These are phyloP conservation scores for Kingdonia uniflora DNA, from an alignment of 164 flowering plant genomes.

Conservation along the genomic window DNA sequence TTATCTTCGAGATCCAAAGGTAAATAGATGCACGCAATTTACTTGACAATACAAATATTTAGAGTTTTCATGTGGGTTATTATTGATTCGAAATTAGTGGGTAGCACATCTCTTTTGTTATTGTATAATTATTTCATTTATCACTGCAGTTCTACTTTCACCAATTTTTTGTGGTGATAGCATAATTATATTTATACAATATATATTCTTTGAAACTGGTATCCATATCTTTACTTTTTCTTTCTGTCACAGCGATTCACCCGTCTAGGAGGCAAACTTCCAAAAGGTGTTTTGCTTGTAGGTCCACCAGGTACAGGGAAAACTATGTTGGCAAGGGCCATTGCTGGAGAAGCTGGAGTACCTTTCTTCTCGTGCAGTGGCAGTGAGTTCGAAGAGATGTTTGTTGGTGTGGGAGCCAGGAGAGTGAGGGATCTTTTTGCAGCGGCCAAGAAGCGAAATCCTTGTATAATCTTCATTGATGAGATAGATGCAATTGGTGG, in stretches of 20 bases:
- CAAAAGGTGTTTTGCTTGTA: conserved; percentile 93
- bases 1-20: conserved; percentile 91
- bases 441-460: conserved; percentile 86
- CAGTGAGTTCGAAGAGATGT: conserved; percentile 99
- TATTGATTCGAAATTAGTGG: too few species aligned
- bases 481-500: conserved; percentile 98
- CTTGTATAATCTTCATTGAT: conserved; percentile 86
- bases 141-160: too few species aligned
- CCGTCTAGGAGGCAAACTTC: conserved; percentile 95
- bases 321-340: conserved; percentile 98
- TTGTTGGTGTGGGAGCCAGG: conserved; percentile 98
- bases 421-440: conserved; percentile 85
- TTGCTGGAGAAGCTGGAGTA: conserved; percentile 99
- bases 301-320: conserved; percentile 95
- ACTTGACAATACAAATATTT: too few species aligned
- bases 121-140: too few species aligned
- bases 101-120: too few species aligned
- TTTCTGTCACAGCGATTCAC: conserved; percentile 70
- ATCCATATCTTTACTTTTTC: background rate
- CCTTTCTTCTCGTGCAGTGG: conserved; percentile 98
- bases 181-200: too few species aligned
- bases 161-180: too few species aligned
- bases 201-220: too few species aligned
- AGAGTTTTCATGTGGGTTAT: too few species aligned
- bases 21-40: too few species aligned